A percentile compares a stretch with the other conserved stretches of the same genome.
These are phyloP conservation scores for Vitis cinerea DNA, from an alignment of 164 flowering plant genomes.

Conservation along the genomic window DNA sequence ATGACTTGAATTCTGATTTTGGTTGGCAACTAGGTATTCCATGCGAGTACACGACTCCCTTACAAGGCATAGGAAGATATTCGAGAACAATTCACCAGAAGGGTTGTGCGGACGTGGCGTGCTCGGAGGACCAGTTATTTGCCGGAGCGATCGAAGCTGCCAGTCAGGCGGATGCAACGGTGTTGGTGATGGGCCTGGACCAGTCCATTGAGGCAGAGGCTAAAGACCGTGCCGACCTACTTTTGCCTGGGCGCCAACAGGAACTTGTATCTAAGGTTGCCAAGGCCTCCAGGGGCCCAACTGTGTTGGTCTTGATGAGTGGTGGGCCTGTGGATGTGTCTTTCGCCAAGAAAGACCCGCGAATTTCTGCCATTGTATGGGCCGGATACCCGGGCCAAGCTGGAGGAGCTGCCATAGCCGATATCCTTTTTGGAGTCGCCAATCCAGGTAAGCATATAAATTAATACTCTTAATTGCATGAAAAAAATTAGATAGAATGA, in stretches of 20 bases:
- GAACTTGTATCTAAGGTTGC: constrained; percentile 73
- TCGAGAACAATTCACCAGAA: constrained; percentile 49
- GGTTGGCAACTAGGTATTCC: constrained; percentile 52
- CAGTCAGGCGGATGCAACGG: constrained; percentile 69
- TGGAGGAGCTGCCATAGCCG: constrained; percentile 93
- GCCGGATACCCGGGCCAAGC: constrained; percentile 93
- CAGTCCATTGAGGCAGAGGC: constrained; percentile 85
- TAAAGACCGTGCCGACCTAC: constrained; percentile 56
- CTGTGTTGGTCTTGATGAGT: constrained; percentile 71
- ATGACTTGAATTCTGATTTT: neutral
- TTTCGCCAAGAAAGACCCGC: constrained; percentile 68
- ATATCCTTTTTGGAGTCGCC: constrained; percentile 68
- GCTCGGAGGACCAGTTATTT: constrained; percentile 41
- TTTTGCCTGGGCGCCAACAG: constrained; percentile 82
- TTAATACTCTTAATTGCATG: no score
- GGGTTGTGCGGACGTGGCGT: constrained; percentile 69
- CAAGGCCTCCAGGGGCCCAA: constrained; percentile 71
- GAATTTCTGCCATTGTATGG: constrained; percentile 72
- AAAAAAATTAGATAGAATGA: no score
- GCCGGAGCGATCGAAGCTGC: constrained; percentile 63
- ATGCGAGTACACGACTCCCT: constrained; percentile 73
- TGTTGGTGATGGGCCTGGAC: constrained; percentile 87
- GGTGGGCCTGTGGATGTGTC: constrained; percentile 92
- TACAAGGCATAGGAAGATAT: constrained; percentile 69
- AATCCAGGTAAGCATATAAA: constrained; percentile 61